Percentiles rank a stretch among this genome's conserved stretches.
These are phyloP conservation scores for Ananas comosus DNA, from an alignment of 176 grass and related monocot species.

Conservation along the genomic window DNA sequence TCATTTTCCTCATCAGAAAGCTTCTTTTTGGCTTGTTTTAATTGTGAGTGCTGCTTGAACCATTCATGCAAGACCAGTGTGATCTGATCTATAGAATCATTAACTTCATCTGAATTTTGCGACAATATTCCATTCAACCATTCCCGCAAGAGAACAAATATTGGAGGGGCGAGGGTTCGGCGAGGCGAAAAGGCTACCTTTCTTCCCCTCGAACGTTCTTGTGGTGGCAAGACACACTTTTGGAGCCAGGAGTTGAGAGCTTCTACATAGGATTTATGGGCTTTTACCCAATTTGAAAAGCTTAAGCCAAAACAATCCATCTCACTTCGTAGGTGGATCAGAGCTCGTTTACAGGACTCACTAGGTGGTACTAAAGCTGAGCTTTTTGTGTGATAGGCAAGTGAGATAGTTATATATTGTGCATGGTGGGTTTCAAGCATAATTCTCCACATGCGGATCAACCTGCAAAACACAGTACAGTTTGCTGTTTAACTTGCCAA, in stretches of 20 bases:
- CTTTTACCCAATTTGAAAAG: slow-evolving; percentile 39
- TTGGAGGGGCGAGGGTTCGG: slow-evolving; percentile 38
- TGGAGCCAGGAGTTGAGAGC: slow-evolving; percentile 53
- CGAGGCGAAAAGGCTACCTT: slow-evolving; percentile 33
- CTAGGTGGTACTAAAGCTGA: slow-evolving; percentile 20
- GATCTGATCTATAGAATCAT: slow-evolving; percentile 30
- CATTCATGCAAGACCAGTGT: slow-evolving; percentile 29
- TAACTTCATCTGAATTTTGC: slow-evolving; percentile 29
- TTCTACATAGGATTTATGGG: slow-evolving; percentile 43
- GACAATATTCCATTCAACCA: slow-evolving; percentile 23
- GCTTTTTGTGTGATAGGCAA: slow-evolving; percentile 34
- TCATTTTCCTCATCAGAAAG: background rate
- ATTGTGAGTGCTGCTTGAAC: slow-evolving; percentile 16
- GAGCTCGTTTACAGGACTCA: slow-evolving; percentile 26
- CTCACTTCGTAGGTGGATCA: slow-evolving; percentile 37
- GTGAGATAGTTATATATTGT: slow-evolving; percentile 42
- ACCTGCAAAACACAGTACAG: slow-evolving; percentile 15
- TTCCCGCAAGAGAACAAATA: slow-evolving; percentile 49
- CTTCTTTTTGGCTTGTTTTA: slow-evolving; percentile 20
- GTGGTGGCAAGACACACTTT: slow-evolving; percentile 42
- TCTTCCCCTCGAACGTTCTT: slow-evolving; percentile 32
- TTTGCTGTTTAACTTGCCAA: background rate
- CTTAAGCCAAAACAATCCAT: slow-evolving; percentile 34
- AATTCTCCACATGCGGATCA: slow-evolving; percentile 51
- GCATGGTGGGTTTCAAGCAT: slow-evolving; percentile 60